Evolutionary conservation across 192 early-diverging fungal genomes (phyloP).

Genomic region (Podila epicladia): DNA sequence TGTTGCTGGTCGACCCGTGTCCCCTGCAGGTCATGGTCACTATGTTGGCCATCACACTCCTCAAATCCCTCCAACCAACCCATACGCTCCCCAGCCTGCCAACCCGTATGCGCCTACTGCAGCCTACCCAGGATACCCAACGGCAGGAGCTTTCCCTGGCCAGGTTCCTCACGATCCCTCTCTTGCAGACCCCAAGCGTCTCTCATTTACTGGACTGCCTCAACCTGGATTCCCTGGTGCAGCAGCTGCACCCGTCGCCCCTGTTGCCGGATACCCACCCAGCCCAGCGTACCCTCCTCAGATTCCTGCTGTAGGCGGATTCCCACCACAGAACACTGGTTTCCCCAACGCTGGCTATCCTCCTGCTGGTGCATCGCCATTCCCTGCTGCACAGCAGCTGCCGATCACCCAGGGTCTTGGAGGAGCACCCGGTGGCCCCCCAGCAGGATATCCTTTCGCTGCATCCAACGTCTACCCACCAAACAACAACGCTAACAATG

Average conservation of each 20-base stretch:
- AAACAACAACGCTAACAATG: conserved; percentile 17
- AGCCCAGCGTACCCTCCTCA: conserved; percentile 21
- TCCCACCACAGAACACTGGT: conserved; percentile 14
- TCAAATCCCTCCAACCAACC: conserved; percentile 23
- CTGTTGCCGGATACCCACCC: background rate
- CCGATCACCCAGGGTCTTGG: conserved; percentile 12
- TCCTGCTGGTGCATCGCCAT: conserved; percentile 14
- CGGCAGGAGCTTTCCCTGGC: conserved; percentile 9
- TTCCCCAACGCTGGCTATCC: background rate
- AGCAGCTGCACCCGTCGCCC: conserved; percentile 1
- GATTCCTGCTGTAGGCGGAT: conserved; percentile 8
- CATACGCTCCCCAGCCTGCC: conserved; percentile 15
- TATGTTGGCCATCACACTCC: conserved; percentile 39
- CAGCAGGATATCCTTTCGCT: conserved; percentile 35
- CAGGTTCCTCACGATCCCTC: conserved; percentile 15
- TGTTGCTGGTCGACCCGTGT: conserved; percentile 26
- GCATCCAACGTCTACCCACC: conserved; percentile 20
- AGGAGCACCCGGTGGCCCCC: conserved; percentile 17
- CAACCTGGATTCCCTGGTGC: conserved; percentile 21
- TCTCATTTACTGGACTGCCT: conserved; percentile 32
- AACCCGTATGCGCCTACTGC: conserved; percentile 23
- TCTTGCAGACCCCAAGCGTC: conserved; percentile 29
- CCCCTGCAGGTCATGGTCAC: conserved; percentile 17
- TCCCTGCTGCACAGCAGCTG: conserved; percentile 15
- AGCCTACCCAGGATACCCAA: conserved; percentile 35